Evolutionary conservation across 139 green algal genomes (phyloP).

Genomic region (Chlamydomonas sp.): DNA sequence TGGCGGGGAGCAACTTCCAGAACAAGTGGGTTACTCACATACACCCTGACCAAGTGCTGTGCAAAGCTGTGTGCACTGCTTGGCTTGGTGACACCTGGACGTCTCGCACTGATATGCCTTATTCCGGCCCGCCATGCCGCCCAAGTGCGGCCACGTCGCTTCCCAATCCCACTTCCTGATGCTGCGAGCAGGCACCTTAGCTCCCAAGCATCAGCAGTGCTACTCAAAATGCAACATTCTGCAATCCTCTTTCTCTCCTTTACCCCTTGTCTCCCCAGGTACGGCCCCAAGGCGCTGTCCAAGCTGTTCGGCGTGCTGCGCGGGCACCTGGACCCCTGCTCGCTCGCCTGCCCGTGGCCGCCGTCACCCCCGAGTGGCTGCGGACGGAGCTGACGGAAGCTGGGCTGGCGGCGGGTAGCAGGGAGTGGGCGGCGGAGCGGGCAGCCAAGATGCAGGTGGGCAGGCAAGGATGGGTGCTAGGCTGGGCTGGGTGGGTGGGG

Average conservation of each 20-base stretch:
- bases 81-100: not conserved
- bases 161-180: no score
- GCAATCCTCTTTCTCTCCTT: not conserved
- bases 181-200: no score
- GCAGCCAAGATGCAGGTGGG: not conserved
- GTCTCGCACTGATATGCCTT: not conserved
- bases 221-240: not conserved
- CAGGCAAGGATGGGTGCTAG: not conserved
- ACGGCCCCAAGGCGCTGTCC: slow-evolving; percentile 19
- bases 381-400: slow-evolving; percentile 20
- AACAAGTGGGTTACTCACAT: slow-evolving; percentile 36
- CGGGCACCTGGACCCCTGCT: not conserved
- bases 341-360: not conserved
- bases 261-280: not conserved
- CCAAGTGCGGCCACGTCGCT: no score
- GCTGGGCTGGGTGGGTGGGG: not conserved
- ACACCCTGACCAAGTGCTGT: no score
- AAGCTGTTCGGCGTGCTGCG: slow-evolving; percentile 20
- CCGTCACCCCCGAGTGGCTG: slow-evolving; percentile 36
- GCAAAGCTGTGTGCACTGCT: no score
- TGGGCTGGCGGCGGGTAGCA: not conserved
- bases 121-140: no score
- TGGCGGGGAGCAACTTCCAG: slow-evolving; percentile 61
- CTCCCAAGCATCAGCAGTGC: no score
- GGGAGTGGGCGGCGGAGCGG: not conserved